These are phyloP conservation scores for Colletotrichum caudatum DNA, from an alignment of 2,329 filamentous ascomycete species.

Conservation along the genomic window DNA sequence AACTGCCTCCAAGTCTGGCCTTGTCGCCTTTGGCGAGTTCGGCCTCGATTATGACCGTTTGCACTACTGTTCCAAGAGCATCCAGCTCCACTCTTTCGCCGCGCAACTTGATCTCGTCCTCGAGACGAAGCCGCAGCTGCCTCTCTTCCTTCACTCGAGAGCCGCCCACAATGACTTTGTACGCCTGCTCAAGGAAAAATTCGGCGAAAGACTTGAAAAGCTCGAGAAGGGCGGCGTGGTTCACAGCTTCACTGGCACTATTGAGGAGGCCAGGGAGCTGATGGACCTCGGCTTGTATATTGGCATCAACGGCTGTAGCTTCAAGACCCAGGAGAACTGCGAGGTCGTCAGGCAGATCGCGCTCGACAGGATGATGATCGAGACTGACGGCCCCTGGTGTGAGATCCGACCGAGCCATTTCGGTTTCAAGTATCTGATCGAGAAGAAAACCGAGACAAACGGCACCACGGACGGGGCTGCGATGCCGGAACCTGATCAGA, in stretches of 20 bases:
- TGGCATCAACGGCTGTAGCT: constrained; percentile 95
- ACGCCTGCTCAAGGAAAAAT: constrained; percentile 70
- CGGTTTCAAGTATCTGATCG: constrained; percentile 76
- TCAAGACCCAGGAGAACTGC: constrained; percentile 94
- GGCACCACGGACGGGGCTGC: constrained; percentile 41
- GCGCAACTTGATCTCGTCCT: constrained; percentile 84
- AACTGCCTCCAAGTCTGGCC: constrained; percentile 59
- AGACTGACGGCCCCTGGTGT: constrained; percentile 98
- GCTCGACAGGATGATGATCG: constrained; percentile 86
- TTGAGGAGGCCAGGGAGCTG: constrained; percentile 85
- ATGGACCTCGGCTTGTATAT: constrained; percentile 87
- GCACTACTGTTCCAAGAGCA: constrained; percentile 80
- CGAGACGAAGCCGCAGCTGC: constrained; percentile 76
- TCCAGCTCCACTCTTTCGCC: constrained; percentile 87
- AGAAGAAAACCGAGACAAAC: constrained; percentile 52
- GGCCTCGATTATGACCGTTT: constrained; percentile 96
- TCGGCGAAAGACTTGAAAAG: constrained; percentile 69
- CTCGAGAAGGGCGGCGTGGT: constrained; percentile 85
- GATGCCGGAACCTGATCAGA: constrained; percentile 40
- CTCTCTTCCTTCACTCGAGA: constrained; percentile 91
- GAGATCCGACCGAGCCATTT: constrained; percentile 93
- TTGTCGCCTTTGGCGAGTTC: constrained; percentile 92
- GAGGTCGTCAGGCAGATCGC: constrained; percentile 84
- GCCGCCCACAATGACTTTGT: constrained; percentile 91
- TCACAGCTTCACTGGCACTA: constrained; percentile 92